Evolutionary conservation across 257 asterid species (phyloP), one percentile per base, ranked within the genome.

Genomic region (Handroanthus guayacan): DNA sequence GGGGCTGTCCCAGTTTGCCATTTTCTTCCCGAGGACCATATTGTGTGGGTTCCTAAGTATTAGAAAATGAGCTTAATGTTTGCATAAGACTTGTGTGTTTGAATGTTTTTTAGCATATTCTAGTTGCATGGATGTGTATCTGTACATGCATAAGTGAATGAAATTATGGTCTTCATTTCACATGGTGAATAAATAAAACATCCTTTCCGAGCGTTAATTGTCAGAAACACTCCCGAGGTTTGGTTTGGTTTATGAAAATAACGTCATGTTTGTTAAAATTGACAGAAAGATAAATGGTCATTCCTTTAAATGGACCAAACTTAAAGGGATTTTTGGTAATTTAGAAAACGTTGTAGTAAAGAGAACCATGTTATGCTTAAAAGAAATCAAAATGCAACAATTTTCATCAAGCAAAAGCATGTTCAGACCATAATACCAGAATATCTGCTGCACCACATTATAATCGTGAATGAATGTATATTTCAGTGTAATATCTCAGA

Each of bases 1-100:
- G 98, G 99, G 67, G 71, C 86, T 37, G 93, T 85, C 13, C 97
- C 98, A 0, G 79, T 95, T 63, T 95, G 99, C 78, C 99, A 95
- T 87, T 95, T 91, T 79, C 95, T 95, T 6, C 99, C 97, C 17
- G 77, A 89, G 80, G 95, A 95, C 87, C 97, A 95, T 55, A 70
- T 95, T 76, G 92, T 93, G 74, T 93, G 99, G 98, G 90, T 89
- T 66, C 47, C 81, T 17, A 70, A 70, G 79, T 25, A 75, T 20
- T 82, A 78, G 50, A 41, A 45, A 64, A 5, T 2, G 3, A 52
- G 14, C 3, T 52, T 1, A 52, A 2, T 52, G 9, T 2, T 5
- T 52, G 58, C 16, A 11, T 14, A 20, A 16, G 0, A 3, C 1
- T 60, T 54, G 70, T 69, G 63, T 67, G 34, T 47, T 51, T 63